Evolutionary conservation across 2,329 filamentous ascomycete species (phyloP).

Genomic region (Pyricularia grisea): DNA sequence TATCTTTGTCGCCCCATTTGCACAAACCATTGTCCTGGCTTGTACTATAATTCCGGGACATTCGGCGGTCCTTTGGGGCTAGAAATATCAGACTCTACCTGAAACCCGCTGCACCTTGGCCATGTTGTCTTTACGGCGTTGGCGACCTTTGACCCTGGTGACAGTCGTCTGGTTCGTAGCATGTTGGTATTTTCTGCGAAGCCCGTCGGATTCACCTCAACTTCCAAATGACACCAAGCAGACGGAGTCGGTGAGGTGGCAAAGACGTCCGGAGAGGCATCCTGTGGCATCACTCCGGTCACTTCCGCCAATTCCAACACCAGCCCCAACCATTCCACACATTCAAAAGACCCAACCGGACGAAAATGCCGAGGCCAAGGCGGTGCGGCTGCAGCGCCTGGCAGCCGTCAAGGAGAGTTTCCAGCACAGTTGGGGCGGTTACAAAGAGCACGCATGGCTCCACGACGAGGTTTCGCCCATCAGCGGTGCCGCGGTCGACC

Average conservation of each 20-base stretch:
- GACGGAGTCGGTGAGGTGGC: conserved; percentile 15
- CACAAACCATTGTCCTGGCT: background rate
- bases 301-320: conserved; percentile 24
- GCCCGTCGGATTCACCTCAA: conserved; percentile 3
- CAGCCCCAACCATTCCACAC: conserved; percentile 44
- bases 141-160: conserved; percentile 10
- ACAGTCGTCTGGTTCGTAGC: conserved; percentile 6
- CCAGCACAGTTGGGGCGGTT: conserved; percentile 47
- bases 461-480: conserved; percentile 54
- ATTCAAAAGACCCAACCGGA: conserved; percentile 51
- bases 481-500: conserved; percentile 38
- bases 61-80: background rate
- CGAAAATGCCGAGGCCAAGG: conserved; percentile 24
- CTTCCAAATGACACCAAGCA: background rate
- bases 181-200: conserved; percentile 7
- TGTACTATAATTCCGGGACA: background rate
- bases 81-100: background rate
- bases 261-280: conserved; percentile 24
- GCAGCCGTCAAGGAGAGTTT: conserved; percentile 41
- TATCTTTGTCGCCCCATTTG: background rate
- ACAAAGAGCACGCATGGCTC: conserved; percentile 54
- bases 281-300: conserved; percentile 19
- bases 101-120: background rate
- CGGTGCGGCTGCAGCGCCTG: conserved; percentile 26
- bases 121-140: conserved; percentile 9